Base-by-base conservation (phyloP, 2,329 filamentous ascomycete species). In the Cladosporium halotolerans region DNA sequence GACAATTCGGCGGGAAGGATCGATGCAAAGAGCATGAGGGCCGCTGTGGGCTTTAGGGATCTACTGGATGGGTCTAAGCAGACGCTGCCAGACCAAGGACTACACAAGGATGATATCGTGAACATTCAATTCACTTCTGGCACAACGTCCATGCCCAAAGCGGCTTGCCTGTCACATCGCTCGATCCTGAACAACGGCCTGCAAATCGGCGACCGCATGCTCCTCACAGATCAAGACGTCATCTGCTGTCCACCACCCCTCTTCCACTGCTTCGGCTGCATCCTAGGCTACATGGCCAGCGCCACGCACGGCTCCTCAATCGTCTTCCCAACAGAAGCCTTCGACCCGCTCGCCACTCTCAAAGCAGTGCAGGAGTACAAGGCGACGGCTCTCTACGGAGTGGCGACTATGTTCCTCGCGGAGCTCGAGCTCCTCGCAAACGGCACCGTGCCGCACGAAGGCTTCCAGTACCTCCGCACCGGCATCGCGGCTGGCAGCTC, bases 61-160 rank as follows among this genome's bases (percentile, higher is more conserved):
- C 64, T 79, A 36, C 60, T 76, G 14, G 72, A 76, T 23, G 62
- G 53, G 8, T 60, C 58, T 13, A 44, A 40, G 9, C 59, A 63
- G 23, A 76, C 55, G 56, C 53, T 87, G 72, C 62, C 70, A 64
- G 56, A 74, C 70, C 67, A 75, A 19, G 72, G 73, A 0, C 74
- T 85, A 1, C 60, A 75, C 13, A 76, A 83, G 0, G 68, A 80
- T 56, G 92, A 97, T 47, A 83, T 86, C 2, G 85, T 95, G 60
- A 97, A 96, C 67, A 96, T 97, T 59, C 92, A 97, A 69, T 97
- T 97, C 73, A 99, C 93, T 0, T 92, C 86, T 0, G 93, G 92
- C n/a, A 97, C 93, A 0, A 97, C 93, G 0, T 88, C 88, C 0
- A 77, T 81, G 64, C 92, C 66, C 2, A 97, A 97, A 72, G 93